These are phyloP conservation scores for Annulohypoxylon nitens DNA, from an alignment of 495 filamentous ascomycete genomes.

Conservation along the genomic window DNA sequence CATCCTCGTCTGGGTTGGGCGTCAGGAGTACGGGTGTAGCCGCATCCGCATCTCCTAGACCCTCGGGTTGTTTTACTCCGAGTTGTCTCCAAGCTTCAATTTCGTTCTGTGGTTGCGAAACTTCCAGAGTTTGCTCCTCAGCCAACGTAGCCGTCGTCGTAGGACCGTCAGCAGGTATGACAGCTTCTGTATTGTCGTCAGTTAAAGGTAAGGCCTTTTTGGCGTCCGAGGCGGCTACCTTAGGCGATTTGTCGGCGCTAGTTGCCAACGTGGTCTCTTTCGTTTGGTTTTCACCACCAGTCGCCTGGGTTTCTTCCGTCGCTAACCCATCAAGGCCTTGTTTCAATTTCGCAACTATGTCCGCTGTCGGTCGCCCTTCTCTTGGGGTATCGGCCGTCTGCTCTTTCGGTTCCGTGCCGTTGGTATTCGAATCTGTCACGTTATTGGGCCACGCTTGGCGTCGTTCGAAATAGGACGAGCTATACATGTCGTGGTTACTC, in stretches of 20 bases:
- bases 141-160: slow-evolving; percentile 12
- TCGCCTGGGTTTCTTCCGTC: slow-evolving; percentile 36
- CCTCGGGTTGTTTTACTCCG: background rate
- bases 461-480: slow-evolving; percentile 34
- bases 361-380: slow-evolving; percentile 28
- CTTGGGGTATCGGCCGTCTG: slow-evolving; percentile 40
- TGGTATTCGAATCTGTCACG: slow-evolving; percentile 26
- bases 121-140: slow-evolving; percentile 13
- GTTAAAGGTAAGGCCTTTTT: slow-evolving; percentile 24
- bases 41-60: slow-evolving; percentile 5
- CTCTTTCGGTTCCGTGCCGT: slow-evolving; percentile 35
- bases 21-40: background rate
- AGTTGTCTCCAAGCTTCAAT: slow-evolving; percentile 7
- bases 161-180: slow-evolving; percentile 19
- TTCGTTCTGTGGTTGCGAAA: slow-evolving; percentile 8
- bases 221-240: slow-evolving; percentile 21
- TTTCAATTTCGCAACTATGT: slow-evolving; percentile 31
- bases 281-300: slow-evolving; percentile 41
- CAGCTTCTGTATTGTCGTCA: slow-evolving; percentile 26
- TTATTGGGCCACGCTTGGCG: slow-evolving; percentile 48
- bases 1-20: slow-evolving; percentile 12
- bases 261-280: slow-evolving; percentile 27
- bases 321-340: slow-evolving; percentile 43
- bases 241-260: slow-evolving; percentile 14
- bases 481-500: slow-evolving; percentile 53